Percentiles rank a stretch among this genome's conserved stretches.
These are phyloP conservation scores for Inonotus hispidus DNA, from an alignment of 1,284 basidiomycete genomes.

Conservation along the genomic window DNA sequence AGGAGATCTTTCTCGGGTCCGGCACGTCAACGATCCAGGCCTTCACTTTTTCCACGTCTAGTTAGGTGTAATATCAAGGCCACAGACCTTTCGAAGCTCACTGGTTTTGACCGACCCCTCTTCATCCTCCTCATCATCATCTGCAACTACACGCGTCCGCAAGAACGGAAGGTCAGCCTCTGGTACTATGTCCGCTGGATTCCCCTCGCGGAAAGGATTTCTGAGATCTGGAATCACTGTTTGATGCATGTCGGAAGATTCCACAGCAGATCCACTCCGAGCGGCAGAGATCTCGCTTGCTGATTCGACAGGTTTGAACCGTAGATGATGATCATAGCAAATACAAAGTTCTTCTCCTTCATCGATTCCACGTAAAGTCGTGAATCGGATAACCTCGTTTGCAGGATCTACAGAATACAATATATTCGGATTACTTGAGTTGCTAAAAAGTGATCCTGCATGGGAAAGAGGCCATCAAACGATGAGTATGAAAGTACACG, in stretches of 20 bases:
- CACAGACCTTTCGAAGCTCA: constrained; percentile 26
- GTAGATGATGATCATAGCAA: constrained; percentile 65
- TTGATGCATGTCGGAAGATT: constrained; percentile 35
- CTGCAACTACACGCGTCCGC: constrained; percentile 48
- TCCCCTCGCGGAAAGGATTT: constrained; percentile 32
- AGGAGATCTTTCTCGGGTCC: constrained; percentile 54
- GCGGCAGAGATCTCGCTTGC: constrained; percentile 18
- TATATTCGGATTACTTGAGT: constrained; percentile 67
- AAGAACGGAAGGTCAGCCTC: constrained; percentile 60
- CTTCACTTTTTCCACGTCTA: constrained; percentile 38
- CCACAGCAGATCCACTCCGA: not conserved
- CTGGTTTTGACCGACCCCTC: constrained; percentile 51
- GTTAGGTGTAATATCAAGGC: constrained; percentile 8
- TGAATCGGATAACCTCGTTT: constrained; percentile 64
- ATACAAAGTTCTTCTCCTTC: constrained; percentile 75
- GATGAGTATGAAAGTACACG: not conserved
- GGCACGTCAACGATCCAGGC: constrained; percentile 88
- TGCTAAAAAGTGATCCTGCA: constrained; percentile 78
- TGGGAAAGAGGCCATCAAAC: not conserved
- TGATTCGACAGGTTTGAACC: constrained; percentile 46
- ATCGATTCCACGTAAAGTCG: constrained; percentile 46
- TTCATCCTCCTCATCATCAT: constrained; percentile 56
- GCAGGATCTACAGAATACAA: constrained; percentile 52
- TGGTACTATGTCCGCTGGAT: constrained; percentile 41
- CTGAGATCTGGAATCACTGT: constrained; percentile 25